A percentile compares a stretch with the other conserved stretches of the same genome.
phyloP scores from a whole-genome alignment of 805 yeast species.

The Blastobotrys parvus region DNA sequence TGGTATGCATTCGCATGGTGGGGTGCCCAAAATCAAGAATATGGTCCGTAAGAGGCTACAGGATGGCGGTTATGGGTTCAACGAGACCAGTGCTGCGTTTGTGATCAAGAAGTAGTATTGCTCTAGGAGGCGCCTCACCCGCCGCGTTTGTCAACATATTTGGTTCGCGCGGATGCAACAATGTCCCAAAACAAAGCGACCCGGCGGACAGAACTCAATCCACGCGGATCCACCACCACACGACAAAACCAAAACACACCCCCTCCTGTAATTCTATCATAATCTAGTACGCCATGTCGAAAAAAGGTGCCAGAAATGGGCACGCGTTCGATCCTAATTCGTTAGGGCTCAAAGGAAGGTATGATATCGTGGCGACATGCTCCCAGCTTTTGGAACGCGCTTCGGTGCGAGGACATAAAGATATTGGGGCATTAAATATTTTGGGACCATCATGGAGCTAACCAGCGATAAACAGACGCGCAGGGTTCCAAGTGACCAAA shows the following conservation, averaged over 20 bases:
- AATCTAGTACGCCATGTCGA: background rate
- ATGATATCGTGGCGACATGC: too few relatives aligned
- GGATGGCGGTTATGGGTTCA: slow-evolving; percentile 9
- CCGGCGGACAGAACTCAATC: too few relatives aligned
- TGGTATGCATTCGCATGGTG: slow-evolving; percentile 17
- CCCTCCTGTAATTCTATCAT: too few relatives aligned
- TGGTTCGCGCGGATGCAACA: too few relatives aligned
- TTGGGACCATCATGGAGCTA: too few relatives aligned
- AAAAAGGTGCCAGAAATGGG: background rate
- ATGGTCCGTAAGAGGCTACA: slow-evolving; percentile 13
- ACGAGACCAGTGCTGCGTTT: slow-evolving; percentile 10
- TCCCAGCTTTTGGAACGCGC: too few relatives aligned
- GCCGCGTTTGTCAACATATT: too few relatives aligned
- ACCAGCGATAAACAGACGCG: slow-evolving; percentile 8
- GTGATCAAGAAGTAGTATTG: slow-evolving; percentile 1
- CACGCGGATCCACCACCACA: background rate
- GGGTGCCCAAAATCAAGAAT: slow-evolving; percentile 18
- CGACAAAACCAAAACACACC: too few relatives aligned
- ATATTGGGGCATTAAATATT: too few relatives aligned
- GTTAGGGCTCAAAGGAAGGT: slow-evolving; percentile 4
- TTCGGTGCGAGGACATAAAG: too few relatives aligned
- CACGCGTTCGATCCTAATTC: background rate
- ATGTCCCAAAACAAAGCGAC: too few relatives aligned
- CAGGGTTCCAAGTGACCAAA: slow-evolving; percentile 13
- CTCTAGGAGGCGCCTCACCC: too few relatives aligned